Conservation (phyloP, 495 filamentous ascomycete species). For the Annulohypoxylon bovei region DNA sequence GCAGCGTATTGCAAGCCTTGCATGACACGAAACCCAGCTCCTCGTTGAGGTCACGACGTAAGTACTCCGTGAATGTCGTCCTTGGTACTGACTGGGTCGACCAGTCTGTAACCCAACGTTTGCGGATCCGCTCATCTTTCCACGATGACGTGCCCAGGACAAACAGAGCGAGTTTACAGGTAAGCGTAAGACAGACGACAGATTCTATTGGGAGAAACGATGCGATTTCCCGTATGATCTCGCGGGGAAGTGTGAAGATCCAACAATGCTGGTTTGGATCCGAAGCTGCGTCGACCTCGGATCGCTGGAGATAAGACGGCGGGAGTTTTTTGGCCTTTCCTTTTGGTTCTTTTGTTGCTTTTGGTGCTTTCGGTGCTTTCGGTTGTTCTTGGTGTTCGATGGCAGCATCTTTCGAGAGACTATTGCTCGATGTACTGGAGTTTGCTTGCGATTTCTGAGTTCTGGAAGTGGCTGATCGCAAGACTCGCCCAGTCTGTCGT, state of each 20-base stretch:
- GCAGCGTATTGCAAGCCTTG: conserved; percentile 1
- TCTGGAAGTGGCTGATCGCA: background rate
- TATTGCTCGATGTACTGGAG: background rate
- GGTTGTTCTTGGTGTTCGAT: background rate
- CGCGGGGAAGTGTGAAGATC: conserved; percentile 1
- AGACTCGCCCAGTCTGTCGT: background rate
- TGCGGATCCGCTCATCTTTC: background rate
- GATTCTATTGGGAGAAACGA: background rate
- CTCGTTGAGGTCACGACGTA: background rate
- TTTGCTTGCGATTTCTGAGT: background rate
- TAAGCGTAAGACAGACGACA: background rate
- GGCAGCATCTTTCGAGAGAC: background rate
- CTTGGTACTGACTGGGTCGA: background rate
- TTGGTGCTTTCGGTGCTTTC: background rate
- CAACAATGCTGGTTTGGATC: background rate
- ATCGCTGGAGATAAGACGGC: background rate
- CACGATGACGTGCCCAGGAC: background rate
- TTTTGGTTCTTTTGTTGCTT: background rate
- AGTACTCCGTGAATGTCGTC: background rate
- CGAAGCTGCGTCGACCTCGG: background rate
- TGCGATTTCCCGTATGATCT: background rate
- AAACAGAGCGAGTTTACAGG: conserved; percentile 2
- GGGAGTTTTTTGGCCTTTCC: background rate
- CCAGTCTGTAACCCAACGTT: background rate
- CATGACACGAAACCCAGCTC: background rate